Base-by-base conservation (phyloP, 139 green algal genomes). In the Volvox reticuliferus region DNA sequence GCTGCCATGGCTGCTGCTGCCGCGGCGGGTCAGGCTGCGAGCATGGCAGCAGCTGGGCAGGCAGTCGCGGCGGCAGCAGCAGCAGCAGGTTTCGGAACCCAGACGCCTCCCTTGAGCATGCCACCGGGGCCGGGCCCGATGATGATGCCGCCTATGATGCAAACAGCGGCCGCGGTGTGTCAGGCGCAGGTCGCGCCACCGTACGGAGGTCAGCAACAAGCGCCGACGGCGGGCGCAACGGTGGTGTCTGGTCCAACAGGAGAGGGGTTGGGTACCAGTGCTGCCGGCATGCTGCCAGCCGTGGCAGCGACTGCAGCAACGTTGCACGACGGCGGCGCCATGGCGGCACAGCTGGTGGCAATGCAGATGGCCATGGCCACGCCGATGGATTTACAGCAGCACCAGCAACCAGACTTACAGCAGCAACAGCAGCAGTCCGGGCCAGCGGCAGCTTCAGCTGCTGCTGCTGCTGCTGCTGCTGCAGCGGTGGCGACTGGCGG, bases 1-100 rank as follows among this genome's bases (percentile, higher is more conserved):
- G 37, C 69, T 6, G 85, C 85, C 0, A 79, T 71, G 37, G 85
- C 69, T n/a, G 85, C 85, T 50, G 85, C 85, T 6, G 67, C 83
- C 9, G 82, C 82, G 21, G 83, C 83, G 26, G 68, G 83, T 0
- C 83, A 89, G 35, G 67, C 83, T 16, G 82, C 82, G 0, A 67
- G 65, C 36, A 89, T 89, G 83, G 65, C 33, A 13, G 63, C 71
- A 33, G 81, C 62, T 35, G 82, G 61, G 1, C 61, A 32, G 1
- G 61, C 82, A n/a, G 82, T 33, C 17, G 80, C 55, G 20, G 20
- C 17, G 0, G 80, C 55, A 32, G 79, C 17, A 2, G 80, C 55
- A 32, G 79, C 22, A 50, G 79, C 21, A 30, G 65, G n/a, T n/a
- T 32, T 75, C 14, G 36, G 13, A 0, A 30, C n/a, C 33, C 68